These are phyloP conservation scores for Fusarium nodosum DNA, from an alignment of 2,329 filamentous ascomycete genomes.

Conservation along the genomic window DNA sequence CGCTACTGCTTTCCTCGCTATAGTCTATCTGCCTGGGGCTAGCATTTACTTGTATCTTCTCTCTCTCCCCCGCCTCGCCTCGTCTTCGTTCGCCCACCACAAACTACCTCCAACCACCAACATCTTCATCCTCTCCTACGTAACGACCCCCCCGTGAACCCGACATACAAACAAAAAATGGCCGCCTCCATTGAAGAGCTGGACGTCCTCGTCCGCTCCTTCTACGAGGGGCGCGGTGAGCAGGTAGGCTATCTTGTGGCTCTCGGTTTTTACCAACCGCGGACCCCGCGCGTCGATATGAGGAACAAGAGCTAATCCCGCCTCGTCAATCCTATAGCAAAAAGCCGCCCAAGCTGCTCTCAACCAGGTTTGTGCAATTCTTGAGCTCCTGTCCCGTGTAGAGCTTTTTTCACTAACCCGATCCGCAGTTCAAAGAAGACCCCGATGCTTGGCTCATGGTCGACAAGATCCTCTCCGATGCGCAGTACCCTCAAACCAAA, in stretches of 20 bases:
- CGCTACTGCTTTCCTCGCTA: conserved; percentile 38
- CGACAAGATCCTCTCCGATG: conserved; percentile 94
- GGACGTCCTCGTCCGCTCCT: conserved; percentile 94
- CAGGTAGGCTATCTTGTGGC: conserved; percentile 70
- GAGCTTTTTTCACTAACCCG: conserved; percentile 35
- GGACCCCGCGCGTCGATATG: conserved; percentile 42
- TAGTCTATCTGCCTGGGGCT: conserved; percentile 44
- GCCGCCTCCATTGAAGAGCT: conserved; percentile 88
- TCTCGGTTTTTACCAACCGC: conserved; percentile 38
- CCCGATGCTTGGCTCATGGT: conserved; percentile 98
- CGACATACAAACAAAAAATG: conserved; percentile 61
- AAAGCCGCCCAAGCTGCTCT: conserved; percentile 93
- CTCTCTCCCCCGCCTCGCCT: conserved; percentile 48
- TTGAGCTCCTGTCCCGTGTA: not conserved
- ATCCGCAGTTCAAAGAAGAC: conserved; percentile 92
- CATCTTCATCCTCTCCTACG: conserved; percentile 40
- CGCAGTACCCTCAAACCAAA: conserved; percentile 95
- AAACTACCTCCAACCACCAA: conserved; percentile 38
- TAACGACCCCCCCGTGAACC: conserved; percentile 50
- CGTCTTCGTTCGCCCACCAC: conserved; percentile 44
- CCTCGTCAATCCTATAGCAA: conserved; percentile 74
- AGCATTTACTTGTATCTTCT: conserved; percentile 47
- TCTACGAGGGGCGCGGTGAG: conserved; percentile 97
- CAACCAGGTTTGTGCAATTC: conserved; percentile 79
- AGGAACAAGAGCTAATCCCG: conserved; percentile 38